Conservation (phyloP, 2,329 filamentous ascomycete species). For the Ophiostoma triangulosporum region DNA sequence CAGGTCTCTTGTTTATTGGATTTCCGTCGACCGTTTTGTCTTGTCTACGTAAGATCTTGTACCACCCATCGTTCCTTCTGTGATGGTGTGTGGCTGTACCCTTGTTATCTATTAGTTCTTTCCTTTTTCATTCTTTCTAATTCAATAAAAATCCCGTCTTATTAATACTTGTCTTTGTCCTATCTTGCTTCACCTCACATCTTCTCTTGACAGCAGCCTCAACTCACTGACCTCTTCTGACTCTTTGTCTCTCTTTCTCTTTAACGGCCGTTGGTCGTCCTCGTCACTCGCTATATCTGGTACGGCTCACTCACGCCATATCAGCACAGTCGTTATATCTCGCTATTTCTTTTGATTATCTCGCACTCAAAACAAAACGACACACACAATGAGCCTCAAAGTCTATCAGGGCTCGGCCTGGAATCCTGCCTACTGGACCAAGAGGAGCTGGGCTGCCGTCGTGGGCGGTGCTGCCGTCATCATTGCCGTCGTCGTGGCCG, state of each 20-base stretch:
- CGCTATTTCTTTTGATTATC: background rate
- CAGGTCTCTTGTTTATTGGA: no score
- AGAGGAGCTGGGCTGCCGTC: constrained; percentile 34
- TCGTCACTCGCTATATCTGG: background rate
- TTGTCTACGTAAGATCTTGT: background rate
- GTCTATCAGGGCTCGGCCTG: constrained; percentile 11
- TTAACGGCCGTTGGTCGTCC: background rate
- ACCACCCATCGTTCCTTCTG: background rate
- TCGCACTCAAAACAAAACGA: background rate
- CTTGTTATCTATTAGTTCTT: background rate
- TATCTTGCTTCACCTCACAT: background rate
- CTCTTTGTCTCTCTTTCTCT: background rate
- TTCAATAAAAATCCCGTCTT: no score
- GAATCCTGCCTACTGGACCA: constrained; percentile 39
- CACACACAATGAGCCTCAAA: background rate
- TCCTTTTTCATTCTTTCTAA: background rate
- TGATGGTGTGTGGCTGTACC: background rate
- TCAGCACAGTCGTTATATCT: background rate
- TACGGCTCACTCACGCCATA: background rate
- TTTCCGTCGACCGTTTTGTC: no score
- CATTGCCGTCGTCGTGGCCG: constrained; percentile 34
- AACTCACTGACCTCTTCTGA: background rate
- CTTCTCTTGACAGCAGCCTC: background rate
- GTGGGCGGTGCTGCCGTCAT: constrained; percentile 25
- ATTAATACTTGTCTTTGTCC: background rate